Conservation (phyloP, 306 rosid genomes). For the Crataegus laevigata region DNA sequence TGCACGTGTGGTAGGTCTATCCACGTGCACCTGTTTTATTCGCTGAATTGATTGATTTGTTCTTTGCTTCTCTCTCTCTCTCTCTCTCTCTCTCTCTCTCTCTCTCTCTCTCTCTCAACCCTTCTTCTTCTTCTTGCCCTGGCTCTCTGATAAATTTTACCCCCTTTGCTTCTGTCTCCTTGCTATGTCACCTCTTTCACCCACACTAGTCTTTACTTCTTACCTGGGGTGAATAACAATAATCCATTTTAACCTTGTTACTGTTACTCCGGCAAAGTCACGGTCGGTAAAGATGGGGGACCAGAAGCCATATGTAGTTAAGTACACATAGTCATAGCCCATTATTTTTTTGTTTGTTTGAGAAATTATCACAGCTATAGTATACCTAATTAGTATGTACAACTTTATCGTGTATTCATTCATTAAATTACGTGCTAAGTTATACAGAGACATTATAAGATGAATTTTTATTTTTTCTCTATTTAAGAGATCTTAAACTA, state of each 20-base stretch:
- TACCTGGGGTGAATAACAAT: neutral
- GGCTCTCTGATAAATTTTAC: neutral
- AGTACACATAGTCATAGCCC: too few relatives aligned
- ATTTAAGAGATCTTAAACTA: too few relatives aligned
- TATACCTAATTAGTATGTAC: too few relatives aligned
- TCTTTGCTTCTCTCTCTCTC: slow-evolving; percentile 11
- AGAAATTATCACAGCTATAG: too few relatives aligned
- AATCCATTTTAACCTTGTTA: neutral
- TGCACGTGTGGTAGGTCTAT: slow-evolving; percentile 93
- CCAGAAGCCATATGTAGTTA: neutral
- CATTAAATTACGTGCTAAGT: too few relatives aligned
- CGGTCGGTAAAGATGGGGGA: neutral
- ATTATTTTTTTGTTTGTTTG: neutral
- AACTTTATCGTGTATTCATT: too few relatives aligned
- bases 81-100: too few relatives aligned
- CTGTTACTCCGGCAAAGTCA: neutral
- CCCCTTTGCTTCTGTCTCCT: slow-evolving; percentile 1
- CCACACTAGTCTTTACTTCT: neutral
- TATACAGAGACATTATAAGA: too few relatives aligned
- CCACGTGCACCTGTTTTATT: slow-evolving; percentile 84
- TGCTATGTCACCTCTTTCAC: neutral
- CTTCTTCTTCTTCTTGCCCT: neutral
- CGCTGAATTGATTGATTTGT: slow-evolving; percentile 46
- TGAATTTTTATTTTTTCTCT: too few relatives aligned
- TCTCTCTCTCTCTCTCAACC: neutral